Conservation (phyloP, 805 yeast species). For the Schwanniomyces yamadae region DNA sequence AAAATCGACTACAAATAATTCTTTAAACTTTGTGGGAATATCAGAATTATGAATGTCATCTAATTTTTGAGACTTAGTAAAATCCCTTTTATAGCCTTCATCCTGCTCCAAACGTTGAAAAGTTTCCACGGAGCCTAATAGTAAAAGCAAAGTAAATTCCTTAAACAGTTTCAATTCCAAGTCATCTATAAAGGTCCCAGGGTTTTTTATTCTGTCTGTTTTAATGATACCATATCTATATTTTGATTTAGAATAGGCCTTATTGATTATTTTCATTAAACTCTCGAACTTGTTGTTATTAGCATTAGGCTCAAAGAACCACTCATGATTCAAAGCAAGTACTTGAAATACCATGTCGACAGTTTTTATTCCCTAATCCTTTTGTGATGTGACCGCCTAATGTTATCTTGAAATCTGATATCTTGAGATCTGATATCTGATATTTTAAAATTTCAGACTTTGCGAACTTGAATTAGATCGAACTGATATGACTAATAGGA, state of each 20-base stretch:
- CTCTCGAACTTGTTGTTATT: slow-evolving; percentile 5
- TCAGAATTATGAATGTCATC: slow-evolving; percentile 24
- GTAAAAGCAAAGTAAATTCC: slow-evolving; percentile 20
- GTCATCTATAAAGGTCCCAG: slow-evolving; percentile 20
- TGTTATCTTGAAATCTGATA: too few species aligned
- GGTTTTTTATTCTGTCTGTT: slow-evolving; percentile 39
- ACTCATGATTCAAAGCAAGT: slow-evolving; percentile 19
- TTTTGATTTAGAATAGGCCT: slow-evolving; percentile 50
- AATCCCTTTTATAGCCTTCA: slow-evolving; percentile 24
- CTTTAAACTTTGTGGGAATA: slow-evolving; percentile 19
- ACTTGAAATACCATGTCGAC: slow-evolving; percentile 27
- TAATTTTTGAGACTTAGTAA: slow-evolving; percentile 18
- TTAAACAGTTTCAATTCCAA: slow-evolving; percentile 20
- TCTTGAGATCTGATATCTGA: too few species aligned
- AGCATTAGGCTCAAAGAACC: slow-evolving; percentile 15
- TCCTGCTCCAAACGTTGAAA: slow-evolving; percentile 21
- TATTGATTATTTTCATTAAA: slow-evolving; percentile 40
- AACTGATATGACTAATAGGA: too few species aligned
- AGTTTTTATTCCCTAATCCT: too few species aligned
- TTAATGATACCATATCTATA: slow-evolving; percentile 41
- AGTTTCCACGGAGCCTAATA: slow-evolving; percentile 24
- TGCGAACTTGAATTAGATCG: too few species aligned
- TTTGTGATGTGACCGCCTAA: too few species aligned
- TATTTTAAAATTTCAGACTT: too few species aligned
- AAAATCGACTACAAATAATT: slow-evolving; percentile 18